These are phyloP conservation scores for Picochlorum sp. DNA, from an alignment of 139 green algal species.

Conservation along the genomic window DNA sequence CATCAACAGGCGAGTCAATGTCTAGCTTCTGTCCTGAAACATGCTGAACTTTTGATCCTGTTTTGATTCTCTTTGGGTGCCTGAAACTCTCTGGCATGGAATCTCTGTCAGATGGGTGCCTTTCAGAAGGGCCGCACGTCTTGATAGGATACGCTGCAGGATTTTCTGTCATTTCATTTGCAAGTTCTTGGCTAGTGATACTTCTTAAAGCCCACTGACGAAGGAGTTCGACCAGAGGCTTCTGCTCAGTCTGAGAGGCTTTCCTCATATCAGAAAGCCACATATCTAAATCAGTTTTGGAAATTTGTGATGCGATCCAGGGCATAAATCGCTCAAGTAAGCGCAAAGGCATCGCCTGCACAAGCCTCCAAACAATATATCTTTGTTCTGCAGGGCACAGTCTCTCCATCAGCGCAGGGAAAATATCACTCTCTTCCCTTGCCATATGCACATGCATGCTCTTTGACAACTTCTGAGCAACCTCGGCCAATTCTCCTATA, in stretches of 20 bases:
- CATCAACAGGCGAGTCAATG: background rate
- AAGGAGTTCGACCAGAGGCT: slow-evolving; percentile 74
- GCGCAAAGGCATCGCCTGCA: slow-evolving; percentile 87
- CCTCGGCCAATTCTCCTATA: slow-evolving; percentile 46
- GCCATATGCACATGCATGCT: slow-evolving; percentile 54
- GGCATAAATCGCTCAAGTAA: slow-evolving; percentile 89
- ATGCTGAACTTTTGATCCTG: background rate
- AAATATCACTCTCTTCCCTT: slow-evolving; percentile 70
- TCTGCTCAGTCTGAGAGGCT: slow-evolving; percentile 40
- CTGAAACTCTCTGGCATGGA: background rate
- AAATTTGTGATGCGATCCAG: slow-evolving; percentile 69
- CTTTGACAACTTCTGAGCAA: slow-evolving; percentile 33
- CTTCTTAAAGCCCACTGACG: slow-evolving; percentile 65
- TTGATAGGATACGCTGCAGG: slow-evolving; percentile 30
- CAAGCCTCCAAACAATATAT: slow-evolving; percentile 74
- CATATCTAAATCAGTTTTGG: slow-evolving; percentile 44
- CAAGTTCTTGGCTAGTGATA: background rate
- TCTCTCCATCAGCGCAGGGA: slow-evolving; percentile 62
- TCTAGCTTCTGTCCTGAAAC: too few species aligned
- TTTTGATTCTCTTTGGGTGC: background rate
- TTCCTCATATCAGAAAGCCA: slow-evolving; percentile 69
- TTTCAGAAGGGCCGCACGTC: slow-evolving; percentile 26
- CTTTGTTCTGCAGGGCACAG: slow-evolving; percentile 72
- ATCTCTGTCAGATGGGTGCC: background rate
- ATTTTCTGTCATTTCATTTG: slow-evolving; percentile 17